Base-by-base conservation (phyloP, 129 eudicot species). In the Chrysanthemum makinoi region DNA sequence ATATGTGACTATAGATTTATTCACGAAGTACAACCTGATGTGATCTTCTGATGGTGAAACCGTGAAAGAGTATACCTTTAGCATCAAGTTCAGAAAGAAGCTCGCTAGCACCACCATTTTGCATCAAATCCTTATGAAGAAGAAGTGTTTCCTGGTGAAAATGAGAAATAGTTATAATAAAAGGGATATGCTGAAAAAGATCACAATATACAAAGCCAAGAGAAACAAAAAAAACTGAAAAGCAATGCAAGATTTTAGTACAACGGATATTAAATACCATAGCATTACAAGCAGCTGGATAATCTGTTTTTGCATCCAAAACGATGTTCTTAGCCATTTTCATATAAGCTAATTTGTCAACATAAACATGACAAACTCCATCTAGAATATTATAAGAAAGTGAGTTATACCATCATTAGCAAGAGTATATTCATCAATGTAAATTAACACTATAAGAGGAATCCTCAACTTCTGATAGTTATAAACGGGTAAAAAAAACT, bases 231-330 rank as follows among this genome's bases (percentile, higher is more conserved):
- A 26, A 30, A 35, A 35, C 7, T 5, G 8, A 35, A 35, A 35
- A 5, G 44, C 6, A 35, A 6, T 1, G 46, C 46, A 1, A 39
- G 46, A 39, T 39, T 39, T 39, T 5, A 7, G 46, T 6, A 39
- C 0, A 9, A 39, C 2, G 6, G 9, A 39, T 39, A 39, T 39
- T 18, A 54, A 26, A 17, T 82, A 95, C 99, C 99, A 95, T 90
- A 12, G 99, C 99, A 78, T 95, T 95, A 81, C 99, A 95, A 69
- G 97, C 97, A 24, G 99, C 99, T n/a, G 99, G 99, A 65, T 95
- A 95, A 80, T 95, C 99, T 26, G 89, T 79, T 86, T 95, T 95
- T 39, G 99, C 89, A 80, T 95, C 97, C 80, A 84, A n/a, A 68
- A 95, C 94, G 70, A 95, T 86, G 43, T 71, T 85, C 81, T 87